These are phyloP conservation scores for Diphasiastrum complanatum DNA, from an alignment of 83 land plant species.

Conservation along the genomic window DNA sequence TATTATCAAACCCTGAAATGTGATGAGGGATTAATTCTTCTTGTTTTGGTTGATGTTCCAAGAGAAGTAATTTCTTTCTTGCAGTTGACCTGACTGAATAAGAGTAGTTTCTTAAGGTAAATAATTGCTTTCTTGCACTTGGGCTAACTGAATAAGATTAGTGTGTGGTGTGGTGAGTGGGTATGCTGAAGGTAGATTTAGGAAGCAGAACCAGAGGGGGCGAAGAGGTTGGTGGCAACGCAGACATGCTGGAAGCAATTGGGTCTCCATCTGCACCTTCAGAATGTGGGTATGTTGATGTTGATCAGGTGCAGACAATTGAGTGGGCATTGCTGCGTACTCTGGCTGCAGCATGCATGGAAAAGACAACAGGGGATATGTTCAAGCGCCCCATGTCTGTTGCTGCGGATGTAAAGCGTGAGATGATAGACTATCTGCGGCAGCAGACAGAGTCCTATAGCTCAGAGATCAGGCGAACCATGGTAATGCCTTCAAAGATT, in stretches of 20 bases:
- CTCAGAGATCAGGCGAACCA: not conserved
- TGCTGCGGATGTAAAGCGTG: constrained; percentile 56
- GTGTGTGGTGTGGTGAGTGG: too few species aligned
- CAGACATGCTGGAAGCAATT: constrained; percentile 22
- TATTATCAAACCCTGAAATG: too few species aligned
- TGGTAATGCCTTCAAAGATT: constrained; percentile 23
- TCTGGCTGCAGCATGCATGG: constrained; percentile 66
- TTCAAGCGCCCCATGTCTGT: constrained; percentile 57
- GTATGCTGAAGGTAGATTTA: too few species aligned
- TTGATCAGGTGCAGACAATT: constrained; percentile 51
- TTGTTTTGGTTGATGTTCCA: too few species aligned
- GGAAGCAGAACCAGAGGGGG: not conserved
- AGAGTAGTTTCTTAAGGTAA: too few species aligned
- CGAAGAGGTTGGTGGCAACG: constrained; percentile 27
- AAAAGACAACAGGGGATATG: constrained; percentile 61
- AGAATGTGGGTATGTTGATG: constrained; percentile 55
- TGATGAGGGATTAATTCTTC: too few species aligned
- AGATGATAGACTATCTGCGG: constrained; percentile 64
- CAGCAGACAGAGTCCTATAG: constrained; percentile 45
- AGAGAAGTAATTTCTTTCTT: too few species aligned
- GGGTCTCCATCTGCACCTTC: not conserved
- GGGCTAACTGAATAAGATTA: too few species aligned
- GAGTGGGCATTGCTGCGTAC: constrained; percentile 52
- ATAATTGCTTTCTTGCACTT: too few species aligned
- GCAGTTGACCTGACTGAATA: too few species aligned